These are phyloP conservation scores for Floccularia luteovirens DNA, from an alignment of 768 basidiomycete genomes.

Conservation along the genomic window DNA sequence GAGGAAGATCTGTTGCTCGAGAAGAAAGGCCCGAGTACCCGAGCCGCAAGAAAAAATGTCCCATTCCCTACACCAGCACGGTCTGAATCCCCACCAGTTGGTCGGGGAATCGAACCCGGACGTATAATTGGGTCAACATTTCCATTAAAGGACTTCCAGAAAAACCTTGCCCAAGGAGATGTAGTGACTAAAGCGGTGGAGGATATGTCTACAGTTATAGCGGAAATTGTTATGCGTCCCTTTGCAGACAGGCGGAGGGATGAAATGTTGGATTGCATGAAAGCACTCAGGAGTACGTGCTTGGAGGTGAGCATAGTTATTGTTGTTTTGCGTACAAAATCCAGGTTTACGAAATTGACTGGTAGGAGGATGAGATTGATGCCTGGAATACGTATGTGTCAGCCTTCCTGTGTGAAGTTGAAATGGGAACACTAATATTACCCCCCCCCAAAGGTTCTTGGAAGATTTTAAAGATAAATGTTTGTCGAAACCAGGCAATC, in stretches of 20 bases:
- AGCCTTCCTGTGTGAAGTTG: slow-evolving; percentile 1
- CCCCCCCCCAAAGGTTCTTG: slow-evolving; percentile 42
- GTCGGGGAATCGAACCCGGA: slow-evolving; percentile 53
- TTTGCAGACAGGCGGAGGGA: slow-evolving; percentile 61
- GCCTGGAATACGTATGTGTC: slow-evolving; percentile 68
- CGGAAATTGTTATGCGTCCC: slow-evolving; percentile 60
- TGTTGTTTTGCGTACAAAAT: neutral
- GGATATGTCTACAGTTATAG: slow-evolving; percentile 65
- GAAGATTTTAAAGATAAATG: slow-evolving; percentile 51
- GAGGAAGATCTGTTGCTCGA: slow-evolving; percentile 22
- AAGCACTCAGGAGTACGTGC: slow-evolving; percentile 55
- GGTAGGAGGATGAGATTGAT: slow-evolving; percentile 75
- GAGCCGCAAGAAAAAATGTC: slow-evolving; percentile 8
- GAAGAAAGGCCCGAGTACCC: slow-evolving; percentile 14
- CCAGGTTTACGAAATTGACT: neutral
- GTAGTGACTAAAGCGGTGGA: slow-evolving; percentile 81
- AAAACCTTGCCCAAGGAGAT: slow-evolving; percentile 66
- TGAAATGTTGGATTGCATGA: slow-evolving; percentile 73
- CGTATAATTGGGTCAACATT: slow-evolving; percentile 68
- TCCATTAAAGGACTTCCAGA: slow-evolving; percentile 72
- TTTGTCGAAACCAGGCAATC: slow-evolving; percentile 46
- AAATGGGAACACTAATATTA: slow-evolving; percentile 1
- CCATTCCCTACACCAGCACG: slow-evolving; percentile 49
- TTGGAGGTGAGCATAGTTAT: slow-evolving; percentile 38
- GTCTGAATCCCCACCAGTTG: slow-evolving; percentile 33